Evolutionary conservation across 192 early-diverging fungal genomes (phyloP).

Genomic region (Podila horticola): DNA sequence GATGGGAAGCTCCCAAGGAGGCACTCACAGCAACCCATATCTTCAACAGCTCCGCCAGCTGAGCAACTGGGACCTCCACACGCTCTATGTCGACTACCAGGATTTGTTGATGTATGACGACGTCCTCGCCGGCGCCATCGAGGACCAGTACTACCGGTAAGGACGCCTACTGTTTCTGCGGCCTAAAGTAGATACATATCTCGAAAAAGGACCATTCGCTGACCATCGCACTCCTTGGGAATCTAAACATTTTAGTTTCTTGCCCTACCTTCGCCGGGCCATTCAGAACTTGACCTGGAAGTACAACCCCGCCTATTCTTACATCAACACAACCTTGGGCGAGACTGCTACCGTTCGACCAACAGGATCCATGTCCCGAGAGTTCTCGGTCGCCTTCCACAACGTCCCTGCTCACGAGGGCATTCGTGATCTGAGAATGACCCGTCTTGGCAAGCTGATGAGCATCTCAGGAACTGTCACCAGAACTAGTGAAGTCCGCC

Average conservation of each 20-base stretch:
- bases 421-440: constrained; percentile 87
- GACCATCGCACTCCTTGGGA: too few species aligned
- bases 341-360: constrained; percentile 42
- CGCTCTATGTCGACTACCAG: constrained; percentile 76
- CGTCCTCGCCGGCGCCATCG: constrained; percentile 68
- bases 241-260: constrained; percentile 21
- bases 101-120: constrained; percentile 71
- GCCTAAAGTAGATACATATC: not conserved
- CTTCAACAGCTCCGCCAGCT: constrained; percentile 71
- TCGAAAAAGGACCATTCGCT: too few species aligned
- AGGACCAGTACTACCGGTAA: constrained; percentile 72
- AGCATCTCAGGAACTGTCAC: constrained; percentile 94
- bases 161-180: too few species aligned
- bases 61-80: constrained; percentile 67
- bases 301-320: constrained; percentile 72
- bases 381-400: constrained; percentile 81
- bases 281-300: constrained; percentile 83
- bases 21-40: constrained; percentile 54
- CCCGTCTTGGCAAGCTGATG: constrained; percentile 83
- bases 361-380: constrained; percentile 63
- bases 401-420: constrained; percentile 68
- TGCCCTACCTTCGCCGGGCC: constrained; percentile 84
- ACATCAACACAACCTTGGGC: constrained; percentile 52
- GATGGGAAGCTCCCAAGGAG: constrained; percentile 25
- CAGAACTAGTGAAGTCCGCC: constrained; percentile 95